A percentile compares a stretch with the other conserved stretches of the same genome.
Evolutionary conservation across 345 rosid genomes (phyloP).

Genomic region (Lagerstroemia speciosa): DNA sequence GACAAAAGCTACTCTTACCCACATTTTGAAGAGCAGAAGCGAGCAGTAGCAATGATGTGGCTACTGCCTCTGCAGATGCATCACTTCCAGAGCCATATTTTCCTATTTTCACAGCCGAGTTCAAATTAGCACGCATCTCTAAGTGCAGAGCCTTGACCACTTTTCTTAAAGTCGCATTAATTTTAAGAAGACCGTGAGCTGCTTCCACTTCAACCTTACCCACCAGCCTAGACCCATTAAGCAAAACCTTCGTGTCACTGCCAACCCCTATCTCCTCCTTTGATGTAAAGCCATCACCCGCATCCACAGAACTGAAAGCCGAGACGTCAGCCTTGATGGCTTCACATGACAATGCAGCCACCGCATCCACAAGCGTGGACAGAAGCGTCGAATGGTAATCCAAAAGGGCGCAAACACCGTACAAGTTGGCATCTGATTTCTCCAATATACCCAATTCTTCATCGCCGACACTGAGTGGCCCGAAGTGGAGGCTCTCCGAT

Average conservation of each 20-base stretch:
- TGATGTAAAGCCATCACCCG: slow-evolving; percentile 57
- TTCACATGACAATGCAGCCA: slow-evolving; percentile 73
- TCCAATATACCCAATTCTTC: slow-evolving; percentile 32
- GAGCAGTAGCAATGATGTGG: slow-evolving; percentile 27
- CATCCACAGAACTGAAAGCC: slow-evolving; percentile 43
- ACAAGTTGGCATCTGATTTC: slow-evolving; percentile 22
- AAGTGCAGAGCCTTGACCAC: slow-evolving; percentile 48
- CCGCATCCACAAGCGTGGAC: slow-evolving; percentile 40
- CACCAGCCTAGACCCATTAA: slow-evolving; percentile 57
- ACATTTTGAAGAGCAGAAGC: slow-evolving; percentile 28
- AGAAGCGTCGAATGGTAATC: slow-evolving; percentile 45
- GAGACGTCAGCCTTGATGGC: slow-evolving; percentile 40
- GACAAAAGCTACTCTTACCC: slow-evolving; percentile 44
- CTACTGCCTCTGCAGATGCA: slow-evolving; percentile 20
- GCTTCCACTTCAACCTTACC: slow-evolving; percentile 29
- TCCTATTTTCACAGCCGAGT: slow-evolving; percentile 35
- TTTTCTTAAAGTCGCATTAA: slow-evolving; percentile 55
- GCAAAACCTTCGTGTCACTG: slow-evolving; percentile 61
- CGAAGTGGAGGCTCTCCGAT: not conserved
- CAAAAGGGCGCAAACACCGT: slow-evolving; percentile 49
- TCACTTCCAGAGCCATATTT: slow-evolving; percentile 16
- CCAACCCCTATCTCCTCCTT: slow-evolving; percentile 66
- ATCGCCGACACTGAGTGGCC: slow-evolving; percentile 31
- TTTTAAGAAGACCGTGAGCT: slow-evolving; percentile 35
- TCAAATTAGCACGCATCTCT: slow-evolving; percentile 36